Percentiles rank a stretch among this genome's conserved stretches.
Conservation (phyloP, 331 rosid species). For the Pyrus hybrid region DNA sequence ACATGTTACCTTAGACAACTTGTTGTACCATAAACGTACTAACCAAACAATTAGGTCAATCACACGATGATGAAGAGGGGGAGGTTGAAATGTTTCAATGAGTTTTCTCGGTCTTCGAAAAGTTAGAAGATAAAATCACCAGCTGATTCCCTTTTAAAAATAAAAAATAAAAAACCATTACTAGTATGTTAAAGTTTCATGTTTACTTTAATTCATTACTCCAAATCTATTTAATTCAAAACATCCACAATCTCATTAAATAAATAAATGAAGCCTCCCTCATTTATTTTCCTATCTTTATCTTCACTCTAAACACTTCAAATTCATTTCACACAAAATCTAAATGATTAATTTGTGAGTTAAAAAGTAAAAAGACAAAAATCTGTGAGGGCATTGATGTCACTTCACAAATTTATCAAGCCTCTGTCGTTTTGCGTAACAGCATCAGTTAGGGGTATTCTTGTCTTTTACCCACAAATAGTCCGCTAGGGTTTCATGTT, state of each 20-base stretch:
- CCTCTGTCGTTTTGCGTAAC: neutral
- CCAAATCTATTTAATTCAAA: too few species aligned
- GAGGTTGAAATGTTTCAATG: too few species aligned
- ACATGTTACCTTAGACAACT: too few species aligned
- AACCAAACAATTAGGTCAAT: too few species aligned
- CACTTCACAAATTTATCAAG: neutral
- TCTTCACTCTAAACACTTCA: neutral
- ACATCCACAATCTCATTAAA: too few species aligned
- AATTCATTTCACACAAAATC: neutral
- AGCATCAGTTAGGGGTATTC: neutral
- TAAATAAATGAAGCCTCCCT: neutral
- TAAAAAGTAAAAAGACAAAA: neutral
- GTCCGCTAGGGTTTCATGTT: neutral
- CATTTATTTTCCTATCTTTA: neutral
- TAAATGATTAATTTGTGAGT: neutral
- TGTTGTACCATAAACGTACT: too few species aligned
- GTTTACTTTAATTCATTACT: too few species aligned
- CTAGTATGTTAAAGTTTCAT: too few species aligned
- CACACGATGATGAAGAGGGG: rapidly evolving
- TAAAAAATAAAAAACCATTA: too few species aligned
- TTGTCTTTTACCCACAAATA: too few species aligned
- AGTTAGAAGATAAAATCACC: rapidly evolving
- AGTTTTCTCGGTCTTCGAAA: too few species aligned
- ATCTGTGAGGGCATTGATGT: neutral
- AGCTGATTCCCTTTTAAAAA: rapidly evolving